Base-by-base conservation (phyloP, 2,329 filamentous ascomycete species). In the Berkeleyomyces basicola region DNA sequence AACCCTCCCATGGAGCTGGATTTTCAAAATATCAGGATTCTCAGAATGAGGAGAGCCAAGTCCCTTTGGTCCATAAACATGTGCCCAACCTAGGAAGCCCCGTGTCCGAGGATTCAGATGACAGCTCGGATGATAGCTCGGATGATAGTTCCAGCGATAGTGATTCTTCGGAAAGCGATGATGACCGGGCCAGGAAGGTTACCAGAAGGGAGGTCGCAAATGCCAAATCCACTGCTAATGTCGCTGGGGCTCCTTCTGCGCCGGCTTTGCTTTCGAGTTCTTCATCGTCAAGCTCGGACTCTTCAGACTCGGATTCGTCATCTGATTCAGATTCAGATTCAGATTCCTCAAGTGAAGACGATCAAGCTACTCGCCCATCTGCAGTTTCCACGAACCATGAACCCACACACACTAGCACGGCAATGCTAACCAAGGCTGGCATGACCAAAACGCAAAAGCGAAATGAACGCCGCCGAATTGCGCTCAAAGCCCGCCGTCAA, bases 111-210 rank as follows among this genome's bases (percentile, higher is more conserved):
- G 42, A 43, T 16, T 5, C 7, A 31, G 42, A 11, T 3, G 42
- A 42, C 33, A 59, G 59, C 9, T 63, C 64, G 31, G 63, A 64
- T 3, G 36, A 37, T 14, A 55, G 49, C 49, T 55, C 49, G 7
- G 49, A 55, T 3, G 49, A 55, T 9, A 55, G 49, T 33, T 55
- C 49, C 36, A 55, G 49, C 49, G 31, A 33, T 6, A n/a, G 33
- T n/a, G 49, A 55, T 62, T 64, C 61, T 33, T 63, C 62, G 40
- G 60, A 66, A 23, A 64, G 65, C 47, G 66, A 68, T 7, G 33
- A 55, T 55, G 11, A 39, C 3, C 49, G 11, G 7, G 49, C 36
- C 31, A 14, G 10, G 14, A 55, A 55, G 7, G 14, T 14, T 7
- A 14, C 10, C 4, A 31, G 14, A 9, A 59, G 46, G 7, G n/a